phyloP scores from a whole-genome alignment of 306 rosid genomes.

The Mimosa pudica region DNA sequence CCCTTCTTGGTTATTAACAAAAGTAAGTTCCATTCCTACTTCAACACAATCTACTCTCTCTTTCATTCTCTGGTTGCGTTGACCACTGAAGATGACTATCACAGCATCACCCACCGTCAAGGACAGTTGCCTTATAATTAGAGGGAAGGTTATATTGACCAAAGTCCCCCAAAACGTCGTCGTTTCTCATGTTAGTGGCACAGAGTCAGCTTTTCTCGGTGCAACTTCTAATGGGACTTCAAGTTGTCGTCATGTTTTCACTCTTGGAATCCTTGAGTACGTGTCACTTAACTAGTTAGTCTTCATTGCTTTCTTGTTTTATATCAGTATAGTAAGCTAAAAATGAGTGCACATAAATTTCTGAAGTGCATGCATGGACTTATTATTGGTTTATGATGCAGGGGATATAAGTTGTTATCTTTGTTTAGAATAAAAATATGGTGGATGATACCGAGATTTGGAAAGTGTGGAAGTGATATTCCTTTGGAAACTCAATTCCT shows the following conservation, averaged over 20 bases:
- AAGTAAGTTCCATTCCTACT: background rate
- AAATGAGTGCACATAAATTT: background rate
- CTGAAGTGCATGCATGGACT: conserved; percentile 3
- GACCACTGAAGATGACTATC: conserved; percentile 49
- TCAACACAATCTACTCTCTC: background rate
- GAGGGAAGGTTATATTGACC: conserved; percentile 47
- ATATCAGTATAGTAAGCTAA: background rate
- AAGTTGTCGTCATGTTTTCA: conserved; percentile 58
- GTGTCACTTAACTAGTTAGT: background rate
- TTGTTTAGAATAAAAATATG: conserved; percentile 69
- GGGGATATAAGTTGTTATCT: conserved; percentile 57
- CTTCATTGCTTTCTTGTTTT: background rate
- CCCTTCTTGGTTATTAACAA: background rate
- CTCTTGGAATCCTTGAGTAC: conserved; percentile 62
- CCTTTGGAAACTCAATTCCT: conserved; percentile 77
- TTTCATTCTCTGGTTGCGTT: background rate
- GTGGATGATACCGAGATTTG: conserved; percentile 80
- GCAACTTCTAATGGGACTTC: conserved; percentile 42
- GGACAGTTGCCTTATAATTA: conserved; percentile 50
- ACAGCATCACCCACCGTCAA: conserved; percentile 44
- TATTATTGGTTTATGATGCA: conserved; percentile 13
- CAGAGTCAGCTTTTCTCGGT: conserved; percentile 60
- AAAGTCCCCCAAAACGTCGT: conserved; percentile 54
- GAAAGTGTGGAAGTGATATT: conserved; percentile 58
- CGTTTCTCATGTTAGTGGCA: conserved; percentile 41